Evolutionary conservation across 176 grass and related monocot species (phyloP), one percentile per base, ranked within the genome.

Genomic region (Raddia guianensis): DNA sequence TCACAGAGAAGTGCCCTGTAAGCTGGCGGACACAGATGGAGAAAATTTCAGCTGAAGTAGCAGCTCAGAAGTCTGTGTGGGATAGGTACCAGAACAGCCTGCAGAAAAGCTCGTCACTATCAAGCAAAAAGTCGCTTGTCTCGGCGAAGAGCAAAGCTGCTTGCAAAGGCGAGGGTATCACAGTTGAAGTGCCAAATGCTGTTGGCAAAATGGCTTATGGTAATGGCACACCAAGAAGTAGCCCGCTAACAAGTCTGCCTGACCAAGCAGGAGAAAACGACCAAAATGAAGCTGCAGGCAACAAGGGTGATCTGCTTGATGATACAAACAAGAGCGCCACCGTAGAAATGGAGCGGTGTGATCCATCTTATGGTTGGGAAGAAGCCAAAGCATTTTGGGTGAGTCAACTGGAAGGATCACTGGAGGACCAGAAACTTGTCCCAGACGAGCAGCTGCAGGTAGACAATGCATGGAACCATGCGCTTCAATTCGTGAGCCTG

Each of bases 21-120:
- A 72, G 59, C 3, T 8, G 71, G 40, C 49, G 35, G 56, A 20
- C 12, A 49, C 13, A 49, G 11, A 2, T 42, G 40, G 55, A 73
- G 68, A 63, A 63, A 68, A 69, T 4, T 3, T 19, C 47, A 35
- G 46, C 11, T 15, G 14, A 72, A 66, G 14, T 33, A 73, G 18
- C 0, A 37, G 58, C 45, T 88, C 50, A 35, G 8, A 43, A 50
- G 27, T 73, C 80, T 56, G 9, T 83, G 4, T 87, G 80, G 73
- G 80, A 83, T 9, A 40, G 14, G 18, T 73, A 78, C 13, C 7
- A 51, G 1, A 73, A 62, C 53, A 43, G 46, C 45, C 7, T 81
- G 53, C 9, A 75, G 51, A 60, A 12, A 47, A 34, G 12, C 4
- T 63, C 37, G 7, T 70, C 47, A 0, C 11, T 0, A 18, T 15